Percentiles rank a stretch among this genome's conserved stretches.
phyloP scores from a whole-genome alignment of 768 basidiomycete genomes.

The Pilatotrama ljubarskyi region DNA sequence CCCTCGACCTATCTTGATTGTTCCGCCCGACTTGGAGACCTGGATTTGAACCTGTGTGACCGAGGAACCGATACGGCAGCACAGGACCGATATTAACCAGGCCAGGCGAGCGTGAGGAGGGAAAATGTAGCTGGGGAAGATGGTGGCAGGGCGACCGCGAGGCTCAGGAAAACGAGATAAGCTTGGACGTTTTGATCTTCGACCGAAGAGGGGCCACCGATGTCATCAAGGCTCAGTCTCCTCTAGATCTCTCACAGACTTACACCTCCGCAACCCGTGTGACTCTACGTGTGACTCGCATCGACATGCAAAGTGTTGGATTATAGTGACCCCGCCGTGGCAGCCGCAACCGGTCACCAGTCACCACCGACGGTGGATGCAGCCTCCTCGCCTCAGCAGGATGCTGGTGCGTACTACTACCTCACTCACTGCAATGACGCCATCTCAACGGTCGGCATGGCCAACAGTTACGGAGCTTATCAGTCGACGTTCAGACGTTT shows the following conservation, averaged over 20 bases:
- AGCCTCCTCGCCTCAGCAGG: constrained; percentile 1
- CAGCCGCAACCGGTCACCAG: not conserved
- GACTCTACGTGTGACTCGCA: not conserved
- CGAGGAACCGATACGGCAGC: not conserved
- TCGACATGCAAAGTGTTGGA: constrained; percentile 4
- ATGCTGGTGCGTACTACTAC: constrained; percentile 9
- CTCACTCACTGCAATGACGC: not conserved
- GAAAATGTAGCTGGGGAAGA: not conserved
- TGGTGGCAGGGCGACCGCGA: not conserved
- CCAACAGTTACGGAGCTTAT: constrained; percentile 53
- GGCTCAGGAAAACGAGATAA: too few species aligned
- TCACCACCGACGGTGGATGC: not conserved
- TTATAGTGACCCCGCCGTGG: constrained; percentile 4
- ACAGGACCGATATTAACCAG: too few species aligned
- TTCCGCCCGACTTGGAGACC: too few species aligned
- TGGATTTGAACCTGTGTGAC: too few species aligned
- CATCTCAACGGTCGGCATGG: constrained; percentile 7
- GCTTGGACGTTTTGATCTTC: constrained; percentile 20
- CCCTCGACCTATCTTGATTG: not conserved
- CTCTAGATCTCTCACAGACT: not conserved
- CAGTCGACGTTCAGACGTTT: constrained; percentile 78
- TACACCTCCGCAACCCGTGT: not conserved
- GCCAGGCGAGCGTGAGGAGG: not conserved
- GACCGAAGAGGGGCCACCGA: constrained; percentile 20
- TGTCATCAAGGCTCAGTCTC: not conserved